Evolutionary conservation across 208 protist species (phyloP).

Genomic region (Wallacemonas rigidus): DNA sequence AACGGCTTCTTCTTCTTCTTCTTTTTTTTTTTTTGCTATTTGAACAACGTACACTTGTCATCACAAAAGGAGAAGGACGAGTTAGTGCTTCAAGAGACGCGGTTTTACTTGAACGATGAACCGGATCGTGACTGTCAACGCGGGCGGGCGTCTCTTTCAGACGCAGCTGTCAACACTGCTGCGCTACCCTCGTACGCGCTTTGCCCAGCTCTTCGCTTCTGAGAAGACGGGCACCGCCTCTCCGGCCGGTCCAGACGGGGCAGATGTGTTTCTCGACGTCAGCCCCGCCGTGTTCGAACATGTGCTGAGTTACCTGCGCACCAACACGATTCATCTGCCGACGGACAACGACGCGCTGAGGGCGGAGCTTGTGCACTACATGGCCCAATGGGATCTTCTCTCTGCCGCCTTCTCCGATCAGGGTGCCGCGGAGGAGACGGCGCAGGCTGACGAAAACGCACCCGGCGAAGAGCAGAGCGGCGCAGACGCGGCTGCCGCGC

Average conservation of each 20-base stretch:
- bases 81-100: neutral
- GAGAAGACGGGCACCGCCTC: neutral
- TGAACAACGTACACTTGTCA: neutral
- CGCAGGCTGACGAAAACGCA: conserved; percentile 5
- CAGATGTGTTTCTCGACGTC: conserved; percentile 78
- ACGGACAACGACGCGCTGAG: conserved; percentile 60
- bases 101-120: conserved; percentile 29
- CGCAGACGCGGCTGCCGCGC: conserved; percentile 5
- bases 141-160: conserved; percentile 68
- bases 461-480: conserved; percentile 16
- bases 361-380: conserved; percentile 63
- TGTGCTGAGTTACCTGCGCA: conserved; percentile 78
- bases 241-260: neutral
- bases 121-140: conserved; percentile 62
- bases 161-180: conserved; percentile 67
- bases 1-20: neutral
- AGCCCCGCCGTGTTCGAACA: conserved; percentile 78
- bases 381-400: conserved; percentile 76
- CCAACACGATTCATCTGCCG: conserved; percentile 58
- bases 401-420: conserved; percentile 50
- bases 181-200: conserved; percentile 63
- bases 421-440: conserved; percentile 8
- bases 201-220: conserved; percentile 58
- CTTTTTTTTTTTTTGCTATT: conserved; percentile 8
- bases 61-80: too few species aligned